These are phyloP conservation scores for Fusarium citri DNA, from an alignment of 2,329 filamentous ascomycete genomes.

Conservation along the genomic window DNA sequence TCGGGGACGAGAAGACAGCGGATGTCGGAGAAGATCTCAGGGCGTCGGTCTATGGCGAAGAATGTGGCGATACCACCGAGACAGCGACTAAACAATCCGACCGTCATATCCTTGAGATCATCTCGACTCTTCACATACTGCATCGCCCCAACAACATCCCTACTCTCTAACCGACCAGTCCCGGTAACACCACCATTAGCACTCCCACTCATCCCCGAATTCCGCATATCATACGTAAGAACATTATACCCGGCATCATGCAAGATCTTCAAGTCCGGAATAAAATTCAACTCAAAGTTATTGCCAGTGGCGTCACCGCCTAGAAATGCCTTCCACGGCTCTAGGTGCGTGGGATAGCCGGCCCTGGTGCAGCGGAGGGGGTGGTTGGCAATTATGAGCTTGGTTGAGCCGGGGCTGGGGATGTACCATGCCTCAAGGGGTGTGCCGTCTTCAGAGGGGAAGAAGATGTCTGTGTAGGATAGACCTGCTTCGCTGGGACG, in stretches of 20 bases:
- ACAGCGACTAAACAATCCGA: not conserved
- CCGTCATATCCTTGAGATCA: not conserved
- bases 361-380: conserved; percentile 2
- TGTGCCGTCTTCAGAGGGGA: conserved; percentile 2
- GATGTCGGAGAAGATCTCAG: not conserved
- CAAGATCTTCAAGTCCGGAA: conserved; percentile 1
- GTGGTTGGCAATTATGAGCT: conserved; percentile 2
- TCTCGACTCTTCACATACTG: not conserved
- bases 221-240: conserved; percentile 3
- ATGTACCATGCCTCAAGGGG: conserved; percentile 9
- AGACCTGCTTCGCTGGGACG: not conserved
- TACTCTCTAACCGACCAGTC: not conserved
- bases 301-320: conserved; percentile 5
- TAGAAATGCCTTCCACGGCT: conserved; percentile 5
- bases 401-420: not conserved
- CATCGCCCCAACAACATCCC: not conserved
- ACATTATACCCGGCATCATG: conserved; percentile 3
- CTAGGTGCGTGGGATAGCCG: not conserved
- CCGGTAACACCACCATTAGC: conserved; percentile 7
- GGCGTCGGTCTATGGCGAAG: conserved; percentile 5
- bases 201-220: not conserved
- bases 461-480: not conserved
- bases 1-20: conserved; percentile 4
- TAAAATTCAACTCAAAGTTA: conserved; percentile 5
- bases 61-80: not conserved